Base-by-base conservation (phyloP, 306 rosid species). In the Abrus pulchellus region DNA sequence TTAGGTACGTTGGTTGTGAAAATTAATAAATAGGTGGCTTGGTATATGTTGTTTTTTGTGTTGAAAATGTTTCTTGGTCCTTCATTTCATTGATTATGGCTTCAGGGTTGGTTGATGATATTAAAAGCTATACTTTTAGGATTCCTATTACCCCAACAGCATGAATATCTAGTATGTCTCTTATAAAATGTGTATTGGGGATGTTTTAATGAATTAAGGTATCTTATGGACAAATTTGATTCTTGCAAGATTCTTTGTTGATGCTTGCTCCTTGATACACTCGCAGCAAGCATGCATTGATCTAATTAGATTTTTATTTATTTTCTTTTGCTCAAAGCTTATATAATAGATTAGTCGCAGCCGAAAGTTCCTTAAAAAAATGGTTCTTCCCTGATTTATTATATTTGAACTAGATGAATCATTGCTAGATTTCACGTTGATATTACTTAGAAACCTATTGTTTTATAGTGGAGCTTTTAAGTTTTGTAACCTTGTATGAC, bases 1-100 rank as follows among this genome's bases (percentile, higher is more conserved):
- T 61, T 55, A 41, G 48, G 43, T 48, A 50, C 64, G 29, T 63
- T 49, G 28, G 70, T 48, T 36, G n/a, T 70, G 43, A 62, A 33
- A 63, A 29, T 70, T 40, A 72, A 69, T 71, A 32, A 60, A 60
- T 64, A 60, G 56, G 63, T 53, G 59, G 57, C 45, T 70, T 54
- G 14, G 14, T 62, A n/a, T 40, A 7, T 36, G 66, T 68, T 40
- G 30, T 11, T 3, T 63, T 53, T 82, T 6, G 70, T 49, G 34
- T 2, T 76, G 78, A 70, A 66, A 61, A 76, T 70, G 60, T 65
- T 81, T 59, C 36, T 60, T 61, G 68, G 45, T 41, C 43, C 78
- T 13, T 38, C 65, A 38, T 66, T 43, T 59, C 67, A 38, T 60
- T 45, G 47, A 48, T 20, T 30, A 47, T 49, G 47, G 36, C 14